Evolutionary conservation across 2,329 filamentous ascomycete species (phyloP), one percentile per base, ranked within the genome.

Genomic region (Metarhizium rileyi): DNA sequence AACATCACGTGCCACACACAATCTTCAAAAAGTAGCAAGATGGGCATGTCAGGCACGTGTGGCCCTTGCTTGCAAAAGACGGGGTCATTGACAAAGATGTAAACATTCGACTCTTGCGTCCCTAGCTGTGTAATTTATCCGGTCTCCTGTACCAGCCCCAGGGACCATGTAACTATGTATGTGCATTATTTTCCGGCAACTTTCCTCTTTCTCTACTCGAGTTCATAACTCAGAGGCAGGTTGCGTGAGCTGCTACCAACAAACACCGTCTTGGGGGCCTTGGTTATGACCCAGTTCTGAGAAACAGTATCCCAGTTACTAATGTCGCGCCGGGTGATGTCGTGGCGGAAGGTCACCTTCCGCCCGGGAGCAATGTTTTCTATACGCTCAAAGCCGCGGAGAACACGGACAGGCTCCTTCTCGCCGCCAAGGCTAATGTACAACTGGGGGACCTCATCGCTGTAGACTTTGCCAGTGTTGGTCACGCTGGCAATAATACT

Each of bases 321-420:
- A 50, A 96, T 57, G 61, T 96, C 91, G 50, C 89, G 81, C 36
- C 90, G 78, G 5, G 83, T 90, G 49, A 96, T 67, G 16, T 82
- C 76, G 0, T 80, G 82, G 1, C 66, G 73, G 71, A 93, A 94
- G 2, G 74, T 78, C 3, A 71, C 74, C 47, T 76, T 80, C 65
- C 80, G 65, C n/a, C 87, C 88, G 0, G 87, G 77, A 4, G 77
- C 72, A 54, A 96, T 82, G 46, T 73, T 75, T 53, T 69, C 64
- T 51, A 95, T 66, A 44, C 88, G 80, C 51, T 94, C 87, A 60
- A 96, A 97, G 42, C 84, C 84, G 53, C 91, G 83, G 14, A 97
- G 81, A 3, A 82, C 73, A 25, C 76, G 70, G 3, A 72, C 67
- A 3, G 82, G 78, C 61, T 96, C 86, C 35, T 83, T 76, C 1